Base-by-base conservation (phyloP, 2,329 filamentous ascomycete genomes). In the Endothia cerciana region DNA sequence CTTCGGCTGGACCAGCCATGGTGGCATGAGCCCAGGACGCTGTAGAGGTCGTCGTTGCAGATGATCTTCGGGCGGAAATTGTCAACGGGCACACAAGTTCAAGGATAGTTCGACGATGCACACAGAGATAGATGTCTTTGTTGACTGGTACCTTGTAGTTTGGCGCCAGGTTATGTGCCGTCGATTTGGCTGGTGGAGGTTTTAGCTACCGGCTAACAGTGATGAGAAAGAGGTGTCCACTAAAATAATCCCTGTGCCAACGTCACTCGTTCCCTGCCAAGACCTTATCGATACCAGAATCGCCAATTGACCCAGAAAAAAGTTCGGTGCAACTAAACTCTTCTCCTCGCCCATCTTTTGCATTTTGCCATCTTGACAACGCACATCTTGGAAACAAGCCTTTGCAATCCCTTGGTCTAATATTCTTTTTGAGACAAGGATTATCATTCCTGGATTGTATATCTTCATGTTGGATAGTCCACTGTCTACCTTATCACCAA, bases 1-100 rank as follows among this genome's bases (percentile, higher is more conserved):
- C 72, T 33, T 73, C 70, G 28, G 72, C 67, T 38, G 51, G 40
- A 49, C 53, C 33, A 63, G 65, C 43, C 59, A 65, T 67, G 57
- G 40, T 36, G 51, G 51, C 51, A n/a, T 55, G 30, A 22, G 8
- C 5, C 47, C 22, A 28, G 22, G 22, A 2, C 28, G 25, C 10
- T 10, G 33, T 36, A 5, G 10, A 10, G 33, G 33, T 28, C 13
- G 47, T 15, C 25, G 51, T 22, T 8, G 51, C 28, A 55, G 30
- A 55, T 36, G 51, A 55, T 51, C 22, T 13, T 7, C 28, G 22
- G 51, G 17, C 2, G 19, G 51, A 36, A 19, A n/a, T n/a, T 55
- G 51, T n/a, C 30, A 15, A 4, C 30, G 28, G 19, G 19, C 7
- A 55, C 7, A 55, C 15, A 55, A 51, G 25, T 4, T 55, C 17